phyloP scores from a whole-genome alignment of 768 basidiomycete species.

The Tricholoma saponaceum region DNA sequence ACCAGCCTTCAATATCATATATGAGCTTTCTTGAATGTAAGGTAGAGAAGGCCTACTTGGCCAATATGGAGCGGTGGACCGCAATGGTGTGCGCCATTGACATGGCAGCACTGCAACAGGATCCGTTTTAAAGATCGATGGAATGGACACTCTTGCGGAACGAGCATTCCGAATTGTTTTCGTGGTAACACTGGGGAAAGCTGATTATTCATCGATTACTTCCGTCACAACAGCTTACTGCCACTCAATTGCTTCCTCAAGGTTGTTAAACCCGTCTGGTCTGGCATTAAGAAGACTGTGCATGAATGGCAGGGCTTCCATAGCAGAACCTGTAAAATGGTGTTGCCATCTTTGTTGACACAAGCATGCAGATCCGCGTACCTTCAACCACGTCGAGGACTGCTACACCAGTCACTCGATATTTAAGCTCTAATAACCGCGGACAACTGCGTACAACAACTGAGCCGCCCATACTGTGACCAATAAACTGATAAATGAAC shows the following conservation, averaged over 20 bases:
- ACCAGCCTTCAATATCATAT: conserved; percentile 67
- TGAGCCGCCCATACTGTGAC: conserved; percentile 96
- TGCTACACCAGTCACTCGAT: conserved; percentile 69
- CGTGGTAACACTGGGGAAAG: conserved; percentile 57
- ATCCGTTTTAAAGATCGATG: conserved; percentile 60
- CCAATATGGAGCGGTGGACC: conserved; percentile 89
- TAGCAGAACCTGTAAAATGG: conserved; percentile 65
- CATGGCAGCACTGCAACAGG: conserved; percentile 39
- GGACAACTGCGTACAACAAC: conserved; percentile 75
- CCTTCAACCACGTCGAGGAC: conserved; percentile 92
- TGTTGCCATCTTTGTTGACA: neutral
- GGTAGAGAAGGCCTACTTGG: conserved; percentile 46
- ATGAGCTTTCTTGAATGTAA: neutral
- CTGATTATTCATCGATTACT: neutral
- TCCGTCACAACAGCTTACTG: conserved; percentile 58
- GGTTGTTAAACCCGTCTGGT: conserved; percentile 79
- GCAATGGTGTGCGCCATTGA: conserved; percentile 82
- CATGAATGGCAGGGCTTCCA: conserved; percentile 94
- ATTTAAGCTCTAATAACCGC: conserved; percentile 59
- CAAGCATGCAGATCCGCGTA: conserved; percentile 18
- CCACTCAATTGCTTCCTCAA: conserved; percentile 91
- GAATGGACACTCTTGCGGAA: conserved; percentile 89
- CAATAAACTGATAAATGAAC: conserved; percentile 58
- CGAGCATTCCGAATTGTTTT: conserved; percentile 75
- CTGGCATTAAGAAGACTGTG: conserved; percentile 78